Evolutionary conservation across 495 filamentous ascomycete species (phyloP), one percentile per base, ranked within the genome.

Genomic region (Aspergillus nidulans): DNA sequence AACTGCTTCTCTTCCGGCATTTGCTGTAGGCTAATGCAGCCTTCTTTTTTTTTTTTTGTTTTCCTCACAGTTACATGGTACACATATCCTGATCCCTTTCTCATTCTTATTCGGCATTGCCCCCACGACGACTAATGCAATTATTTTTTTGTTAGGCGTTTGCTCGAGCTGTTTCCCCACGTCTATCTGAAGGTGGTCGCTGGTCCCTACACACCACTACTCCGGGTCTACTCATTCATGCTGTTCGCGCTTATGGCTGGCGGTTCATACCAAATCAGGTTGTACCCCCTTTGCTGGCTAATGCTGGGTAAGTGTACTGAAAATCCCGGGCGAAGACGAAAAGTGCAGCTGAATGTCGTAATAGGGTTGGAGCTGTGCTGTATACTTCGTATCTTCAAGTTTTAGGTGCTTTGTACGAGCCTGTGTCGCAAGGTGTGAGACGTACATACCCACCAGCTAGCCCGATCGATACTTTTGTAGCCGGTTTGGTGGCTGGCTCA

Each of bases 371-470:
- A 15, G 90, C 89, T 19, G 80, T 95, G 8, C 78, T 96, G 6
- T 96, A 96, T 65, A 95, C 91, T 15, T 85, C 83, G 34, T 96
- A 96, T 62, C 84, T 96, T 26, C 89, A 94, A 59, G 81, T 85
- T 39, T 77, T 96, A 15, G 86, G 85, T 15, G 60, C 66, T 13
- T 77, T 95, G 4, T 85, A 96, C 63, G 79, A 85, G 48, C 89
- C 90, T 10, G 83, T 86, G 36, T 83, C 84, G 3, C 79, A 80
- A 44, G 80, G 84, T 9, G 74, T 74, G 20, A 90, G 87, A 60
- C 81, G 88, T 19, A 74, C 88, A 6, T 91, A 89, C 61, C 90
- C 91, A 1, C 88, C 91, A 10, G 85, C 90, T 5, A 73, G 80
- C 1, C 77, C 82, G 0, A 63, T 65, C 1, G 69, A 80, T 38